phyloP scores from a whole-genome alignment of 2,329 filamentous ascomycete species.

The Herpotrichia juniperi region DNA sequence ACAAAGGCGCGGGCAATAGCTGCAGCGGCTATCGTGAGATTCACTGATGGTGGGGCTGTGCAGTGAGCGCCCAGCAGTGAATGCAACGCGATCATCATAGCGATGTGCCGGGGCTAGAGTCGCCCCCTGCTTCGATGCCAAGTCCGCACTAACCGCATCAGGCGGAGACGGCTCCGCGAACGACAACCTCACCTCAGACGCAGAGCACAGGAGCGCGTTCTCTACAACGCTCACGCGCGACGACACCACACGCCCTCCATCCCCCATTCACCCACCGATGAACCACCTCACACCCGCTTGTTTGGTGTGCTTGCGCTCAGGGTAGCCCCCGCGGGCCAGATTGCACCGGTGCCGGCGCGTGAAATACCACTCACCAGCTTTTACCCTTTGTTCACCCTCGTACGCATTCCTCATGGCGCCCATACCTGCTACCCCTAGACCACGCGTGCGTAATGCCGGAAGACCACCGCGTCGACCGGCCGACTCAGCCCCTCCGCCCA shows the following conservation, averaged over 20 bases:
- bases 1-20: neutral
- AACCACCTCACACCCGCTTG: slow-evolving; percentile 20
- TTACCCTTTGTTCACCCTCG: slow-evolving; percentile 25
- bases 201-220: slow-evolving; percentile 9
- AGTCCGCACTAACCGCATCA: neutral
- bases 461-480: slow-evolving; percentile 42
- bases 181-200: slow-evolving; percentile 6
- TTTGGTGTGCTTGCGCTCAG: slow-evolving; percentile 34
- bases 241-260: slow-evolving; percentile 8
- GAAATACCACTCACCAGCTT: slow-evolving; percentile 21
- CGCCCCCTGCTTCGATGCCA: neutral
- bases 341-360: slow-evolving; percentile 36
- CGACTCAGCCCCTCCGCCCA: slow-evolving; percentile 51
- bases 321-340: slow-evolving; percentile 26
- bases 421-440: slow-evolving; percentile 41
- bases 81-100: neutral
- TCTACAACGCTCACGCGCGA: slow-evolving; percentile 20
- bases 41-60: neutral
- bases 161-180: neutral
- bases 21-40: neutral
- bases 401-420: slow-evolving; percentile 38
- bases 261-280: slow-evolving; percentile 26
- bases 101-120: slow-evolving; percentile 1
- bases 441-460: slow-evolving; percentile 42
- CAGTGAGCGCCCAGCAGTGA: neutral